Conservation (phyloP, 2,329 filamentous ascomycete genomes). For the Microcyclospora tardicrescens region DNA sequence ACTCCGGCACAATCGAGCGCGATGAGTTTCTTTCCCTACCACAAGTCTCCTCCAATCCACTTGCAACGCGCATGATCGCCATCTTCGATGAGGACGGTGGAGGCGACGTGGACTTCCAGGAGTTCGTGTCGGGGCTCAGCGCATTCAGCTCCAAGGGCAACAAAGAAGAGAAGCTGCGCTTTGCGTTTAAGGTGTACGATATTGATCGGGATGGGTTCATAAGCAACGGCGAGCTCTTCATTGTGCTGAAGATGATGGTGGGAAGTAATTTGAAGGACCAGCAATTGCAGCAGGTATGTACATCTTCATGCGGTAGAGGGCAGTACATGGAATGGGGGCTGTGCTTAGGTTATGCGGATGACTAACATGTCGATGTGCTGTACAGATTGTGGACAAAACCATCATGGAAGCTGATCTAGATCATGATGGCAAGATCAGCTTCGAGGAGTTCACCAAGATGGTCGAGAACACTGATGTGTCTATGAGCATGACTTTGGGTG, state of each 20-base stretch:
- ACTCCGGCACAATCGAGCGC: slow-evolving; percentile 94
- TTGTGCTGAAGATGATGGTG: slow-evolving; percentile 99
- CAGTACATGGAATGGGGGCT: background rate
- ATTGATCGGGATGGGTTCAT: slow-evolving; percentile 98
- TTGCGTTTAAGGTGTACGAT: slow-evolving; percentile 99
- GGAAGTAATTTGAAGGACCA: slow-evolving; percentile 98
- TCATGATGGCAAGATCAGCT: slow-evolving; percentile 94
- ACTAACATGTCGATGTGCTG: background rate
- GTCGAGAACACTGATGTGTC: slow-evolving; percentile 78
- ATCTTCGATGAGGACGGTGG: slow-evolving; percentile 99
- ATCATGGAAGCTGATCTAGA: slow-evolving; percentile 99
- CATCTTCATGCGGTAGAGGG: slow-evolving; percentile 17
- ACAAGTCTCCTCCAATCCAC: slow-evolving; percentile 93
- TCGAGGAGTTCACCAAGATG: slow-evolving; percentile 98
- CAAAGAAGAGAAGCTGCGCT: slow-evolving; percentile 95
- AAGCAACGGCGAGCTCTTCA: slow-evolving; percentile 96
- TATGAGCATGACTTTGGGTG: slow-evolving; percentile 56
- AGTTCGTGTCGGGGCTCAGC: slow-evolving; percentile 89
- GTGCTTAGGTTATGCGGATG: no score
- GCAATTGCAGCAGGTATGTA: slow-evolving; percentile 65
- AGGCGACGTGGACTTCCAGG: slow-evolving; percentile 95
- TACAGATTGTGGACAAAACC: slow-evolving; percentile 91
- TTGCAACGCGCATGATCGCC: slow-evolving; percentile 96
- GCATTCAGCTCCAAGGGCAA: slow-evolving; percentile 97
- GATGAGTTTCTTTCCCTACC: slow-evolving; percentile 96